Conservation (phyloP, 768 basidiomycete species). For the Pleurotus citrinopileatus region DNA sequence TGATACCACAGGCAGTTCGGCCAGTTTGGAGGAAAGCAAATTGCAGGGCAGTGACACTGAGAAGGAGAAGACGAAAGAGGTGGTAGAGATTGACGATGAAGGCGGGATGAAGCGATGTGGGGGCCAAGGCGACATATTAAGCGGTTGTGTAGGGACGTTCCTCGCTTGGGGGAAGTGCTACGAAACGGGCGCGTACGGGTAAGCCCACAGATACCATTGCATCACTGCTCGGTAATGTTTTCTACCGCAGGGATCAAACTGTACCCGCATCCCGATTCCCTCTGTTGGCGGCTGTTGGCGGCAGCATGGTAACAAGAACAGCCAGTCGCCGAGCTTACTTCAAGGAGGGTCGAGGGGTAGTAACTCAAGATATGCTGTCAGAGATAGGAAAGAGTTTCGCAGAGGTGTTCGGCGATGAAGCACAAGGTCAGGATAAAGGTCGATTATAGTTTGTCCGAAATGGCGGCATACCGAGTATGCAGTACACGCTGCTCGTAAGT, state of each 20-base stretch:
- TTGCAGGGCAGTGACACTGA: conserved; percentile 41
- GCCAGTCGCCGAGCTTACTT: conserved; percentile 75
- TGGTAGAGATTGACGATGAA: conserved; percentile 59
- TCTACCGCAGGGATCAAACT: conserved; percentile 41
- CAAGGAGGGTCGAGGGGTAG: conserved; percentile 74
- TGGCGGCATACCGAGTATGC: background rate
- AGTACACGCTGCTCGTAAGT: background rate
- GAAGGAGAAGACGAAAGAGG: conserved; percentile 53
- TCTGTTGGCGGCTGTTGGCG: conserved; percentile 81
- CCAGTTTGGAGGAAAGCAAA: conserved; percentile 41
- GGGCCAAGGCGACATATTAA: conserved; percentile 93
- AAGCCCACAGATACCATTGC: conserved; percentile 17
- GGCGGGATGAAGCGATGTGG: conserved; percentile 93
- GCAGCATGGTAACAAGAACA: conserved; percentile 84
- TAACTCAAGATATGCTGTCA: conserved; percentile 77
- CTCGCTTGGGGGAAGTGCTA: conserved; percentile 96
- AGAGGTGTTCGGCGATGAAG: conserved; percentile 63
- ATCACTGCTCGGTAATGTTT: background rate
- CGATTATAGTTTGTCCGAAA: conserved; percentile 26
- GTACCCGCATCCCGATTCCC: conserved; percentile 69
- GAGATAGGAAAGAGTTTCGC: conserved; percentile 67
- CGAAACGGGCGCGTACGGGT: conserved; percentile 84
- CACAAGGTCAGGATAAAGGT: conserved; percentile 35
- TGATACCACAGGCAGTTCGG: conserved; percentile 59
- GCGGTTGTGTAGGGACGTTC: conserved; percentile 84